Conservation (phyloP, 257 asterid genomes). For the Fraxinus quadrangulata region DNA sequence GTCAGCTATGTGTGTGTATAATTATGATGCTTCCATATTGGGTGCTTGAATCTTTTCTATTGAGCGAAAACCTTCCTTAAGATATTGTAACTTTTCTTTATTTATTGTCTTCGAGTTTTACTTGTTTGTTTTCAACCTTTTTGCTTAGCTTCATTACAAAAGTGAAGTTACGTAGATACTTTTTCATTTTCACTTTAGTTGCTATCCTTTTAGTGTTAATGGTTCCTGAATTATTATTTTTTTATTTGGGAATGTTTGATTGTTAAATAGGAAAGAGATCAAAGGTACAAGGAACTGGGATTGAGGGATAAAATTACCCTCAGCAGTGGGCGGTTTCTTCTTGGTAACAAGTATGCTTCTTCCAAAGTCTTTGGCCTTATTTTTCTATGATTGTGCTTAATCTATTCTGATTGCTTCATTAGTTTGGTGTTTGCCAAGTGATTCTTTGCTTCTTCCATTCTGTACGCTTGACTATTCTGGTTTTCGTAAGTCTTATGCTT, state of each 20-base stretch:
- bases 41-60: slow-evolving; percentile 10
- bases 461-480: slow-evolving; percentile 4
- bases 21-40: not conserved
- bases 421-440: not conserved
- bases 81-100: not conserved
- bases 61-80: not conserved
- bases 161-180: not conserved
- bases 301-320: slow-evolving; percentile 94
- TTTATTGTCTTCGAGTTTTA: not conserved
- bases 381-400: slow-evolving; percentile 15
- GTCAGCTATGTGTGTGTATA: slow-evolving; percentile 11
- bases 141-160: slow-evolving; percentile 17
- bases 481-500: not conserved
- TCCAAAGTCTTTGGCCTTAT: slow-evolving; percentile 20
- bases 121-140: slow-evolving; percentile 16
- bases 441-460: not conserved
- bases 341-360: slow-evolving; percentile 79
- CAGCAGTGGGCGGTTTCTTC: slow-evolving; percentile 95
- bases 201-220: slow-evolving; percentile 13
- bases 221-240: slow-evolving; percentile 19
- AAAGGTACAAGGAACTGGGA: slow-evolving; percentile 93
- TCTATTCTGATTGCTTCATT: not conserved
- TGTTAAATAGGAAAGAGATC: slow-evolving; percentile 77
- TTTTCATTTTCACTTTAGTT: slow-evolving; percentile 6
- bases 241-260: slow-evolving; percentile 1